phyloP scores from a whole-genome alignment of 2,329 filamentous ascomycete species.

The Trichophyton schoenleinii region DNA sequence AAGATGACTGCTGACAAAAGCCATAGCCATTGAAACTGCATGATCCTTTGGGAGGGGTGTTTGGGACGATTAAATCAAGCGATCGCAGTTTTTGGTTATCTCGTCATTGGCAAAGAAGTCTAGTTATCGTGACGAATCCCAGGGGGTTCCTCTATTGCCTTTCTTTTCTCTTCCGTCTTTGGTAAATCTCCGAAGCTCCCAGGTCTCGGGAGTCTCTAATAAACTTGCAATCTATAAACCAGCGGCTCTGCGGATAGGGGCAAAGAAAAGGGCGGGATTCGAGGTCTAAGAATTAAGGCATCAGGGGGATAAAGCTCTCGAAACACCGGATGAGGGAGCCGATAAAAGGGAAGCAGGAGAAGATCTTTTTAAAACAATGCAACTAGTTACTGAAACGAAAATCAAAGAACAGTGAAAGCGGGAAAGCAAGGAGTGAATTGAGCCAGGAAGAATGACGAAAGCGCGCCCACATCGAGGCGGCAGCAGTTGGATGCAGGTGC shows the following conservation, averaged over 20 bases:
- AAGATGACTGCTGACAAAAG: constrained; percentile 20
- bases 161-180: too few species aligned
- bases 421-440: background rate
- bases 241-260: background rate
- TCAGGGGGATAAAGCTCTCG: background rate
- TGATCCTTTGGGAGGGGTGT: constrained; percentile 18
- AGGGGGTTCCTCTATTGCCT: background rate
- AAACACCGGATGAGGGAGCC: background rate
- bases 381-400: background rate
- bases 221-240: background rate
- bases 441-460: background rate
- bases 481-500: background rate
- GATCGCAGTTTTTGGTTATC: background rate
- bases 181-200: background rate
- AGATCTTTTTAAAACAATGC: background rate
- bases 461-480: background rate
- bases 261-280: background rate
- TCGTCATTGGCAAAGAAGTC: background rate
- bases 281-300: background rate
- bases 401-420: background rate
- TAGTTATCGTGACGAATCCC: background rate
- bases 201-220: background rate
- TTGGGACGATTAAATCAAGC: constrained; percentile 2
- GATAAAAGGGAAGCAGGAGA: background rate
- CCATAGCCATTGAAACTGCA: constrained; percentile 26